Evolutionary conservation across 371 early-diverging fungal genomes (phyloP).

Genomic region (Mucor plumbeus): DNA sequence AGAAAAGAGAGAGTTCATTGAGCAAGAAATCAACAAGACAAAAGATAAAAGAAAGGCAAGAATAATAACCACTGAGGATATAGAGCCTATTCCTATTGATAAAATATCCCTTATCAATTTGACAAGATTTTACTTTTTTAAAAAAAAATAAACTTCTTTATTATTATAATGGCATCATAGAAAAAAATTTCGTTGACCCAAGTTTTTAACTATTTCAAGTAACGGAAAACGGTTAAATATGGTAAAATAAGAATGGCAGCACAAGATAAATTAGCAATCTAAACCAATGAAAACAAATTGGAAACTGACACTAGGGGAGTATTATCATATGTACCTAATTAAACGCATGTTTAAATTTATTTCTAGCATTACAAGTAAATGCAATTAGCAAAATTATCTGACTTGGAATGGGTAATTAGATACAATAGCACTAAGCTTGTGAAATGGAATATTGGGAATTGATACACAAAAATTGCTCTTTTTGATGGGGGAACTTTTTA

Average conservation of each 20-base stretch:
- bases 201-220: neutral
- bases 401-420: neutral
- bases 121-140: too few relatives aligned
- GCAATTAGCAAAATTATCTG: neutral
- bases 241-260: neutral
- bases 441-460: neutral
- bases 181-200: too few relatives aligned
- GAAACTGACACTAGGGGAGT: neutral
- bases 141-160: neutral
- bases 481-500: too few relatives aligned
- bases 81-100: too few relatives aligned
- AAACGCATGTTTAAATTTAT: neutral
- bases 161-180: neutral
- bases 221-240: neutral
- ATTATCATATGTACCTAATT: slow-evolving; percentile 2
- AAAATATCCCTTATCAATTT: too few relatives aligned
- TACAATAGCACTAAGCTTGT: neutral
- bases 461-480: neutral
- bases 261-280: neutral
- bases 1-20: too few relatives aligned
- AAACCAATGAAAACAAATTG: neutral
- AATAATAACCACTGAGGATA: too few relatives aligned
- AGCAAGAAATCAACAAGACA: too few relatives aligned
- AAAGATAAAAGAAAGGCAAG: too few relatives aligned
- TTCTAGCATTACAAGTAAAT: too few relatives aligned